Evolutionary conservation across 2,329 filamentous ascomycete species (phyloP), one percentile per base, ranked within the genome.

Genomic region (Aspergillus ustus): DNA sequence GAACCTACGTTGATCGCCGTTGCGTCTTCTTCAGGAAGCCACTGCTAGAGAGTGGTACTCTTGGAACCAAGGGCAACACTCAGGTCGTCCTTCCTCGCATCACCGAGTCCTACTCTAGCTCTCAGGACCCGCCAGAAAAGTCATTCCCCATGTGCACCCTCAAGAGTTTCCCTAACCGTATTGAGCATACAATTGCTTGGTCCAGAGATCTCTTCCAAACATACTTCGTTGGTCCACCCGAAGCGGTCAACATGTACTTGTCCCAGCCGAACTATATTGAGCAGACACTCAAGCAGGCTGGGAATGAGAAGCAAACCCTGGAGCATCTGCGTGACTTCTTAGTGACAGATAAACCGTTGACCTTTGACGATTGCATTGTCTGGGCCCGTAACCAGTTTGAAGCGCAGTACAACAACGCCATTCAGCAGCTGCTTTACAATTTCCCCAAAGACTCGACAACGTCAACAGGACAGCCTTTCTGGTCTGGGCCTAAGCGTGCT

Each of bases 61-160:
- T 99, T n/a, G 95, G 95, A 55, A 98, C 96, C 61, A 99, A 99
- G 84, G 95, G 95, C 72, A 99, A 99, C 81, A 97, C 93, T 7
- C 95, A 99, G 74, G 95, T 99, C 62, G 89, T 99, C 52, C 85
- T 99, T 60, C 96, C 95, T 11, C 86, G 88, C 69, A 81, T 97
- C 66, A 98, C 95, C 0, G 96, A 99, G 78, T 98, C 95, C 1
- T 99, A 99, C 82, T 97, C 95, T 0, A 92, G 89, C 72, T 98
- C 95, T 20, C 94, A 97, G 76, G 96, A 99, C 76, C 95, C 95
- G 1, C 95, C 95, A 0, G 96, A 99, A 84, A 93, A 97, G 81
- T 96, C 95, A 1, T 98, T 99, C 85, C 95, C 95, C 0, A 98
- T 98, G 93, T 99, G 95, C 78, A 98, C 95, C 5, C 85, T 99